A percentile compares a stretch with the other conserved stretches of the same genome.
These are phyloP conservation scores for Geotrichum klebahnii DNA, from an alignment of 1,139 yeast genomes.

Conservation along the genomic window DNA sequence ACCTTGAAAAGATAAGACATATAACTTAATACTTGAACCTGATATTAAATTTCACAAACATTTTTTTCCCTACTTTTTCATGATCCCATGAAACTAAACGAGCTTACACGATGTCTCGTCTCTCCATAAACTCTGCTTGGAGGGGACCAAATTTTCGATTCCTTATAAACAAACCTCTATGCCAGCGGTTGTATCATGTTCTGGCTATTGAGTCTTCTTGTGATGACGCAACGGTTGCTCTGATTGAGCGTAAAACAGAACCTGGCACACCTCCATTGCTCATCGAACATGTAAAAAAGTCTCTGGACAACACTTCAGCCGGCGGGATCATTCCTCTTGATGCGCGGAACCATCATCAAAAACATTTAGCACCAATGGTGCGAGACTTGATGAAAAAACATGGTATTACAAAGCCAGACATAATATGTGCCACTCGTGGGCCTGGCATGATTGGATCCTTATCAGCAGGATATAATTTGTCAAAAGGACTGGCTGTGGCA, in stretches of 20 bases:
- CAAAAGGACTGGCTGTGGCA: slow-evolving; percentile 78
- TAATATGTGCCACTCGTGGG: slow-evolving; percentile 87
- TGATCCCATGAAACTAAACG: too few species aligned
- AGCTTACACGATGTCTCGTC: too few species aligned
- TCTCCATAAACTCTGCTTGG: background rate
- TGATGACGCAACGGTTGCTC: slow-evolving; percentile 88
- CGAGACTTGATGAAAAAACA: slow-evolving; percentile 38
- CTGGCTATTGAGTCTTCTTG: slow-evolving; percentile 91
- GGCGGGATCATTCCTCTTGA: slow-evolving; percentile 91
- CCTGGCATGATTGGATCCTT: slow-evolving; percentile 96
- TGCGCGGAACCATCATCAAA: slow-evolving; percentile 78
- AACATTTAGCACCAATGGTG: slow-evolving; percentile 48
- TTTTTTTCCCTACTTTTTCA: too few species aligned
- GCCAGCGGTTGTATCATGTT: slow-evolving; percentile 51
- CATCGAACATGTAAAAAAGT: slow-evolving; percentile 57
- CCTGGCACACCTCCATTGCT: slow-evolving; percentile 50
- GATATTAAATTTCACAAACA: too few species aligned
- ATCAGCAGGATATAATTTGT: slow-evolving; percentile 75
- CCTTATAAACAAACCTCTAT: background rate
- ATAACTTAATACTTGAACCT: background rate
- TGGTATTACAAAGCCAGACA: slow-evolving; percentile 51
- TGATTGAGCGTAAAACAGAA: slow-evolving; percentile 50
- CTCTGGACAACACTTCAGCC: slow-evolving; percentile 58
- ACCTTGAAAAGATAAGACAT: background rate
- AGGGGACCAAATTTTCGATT: background rate